Evolutionary conservation across 2,329 filamentous ascomycete genomes (phyloP).

Genomic region (Aspergillus flavus): DNA sequence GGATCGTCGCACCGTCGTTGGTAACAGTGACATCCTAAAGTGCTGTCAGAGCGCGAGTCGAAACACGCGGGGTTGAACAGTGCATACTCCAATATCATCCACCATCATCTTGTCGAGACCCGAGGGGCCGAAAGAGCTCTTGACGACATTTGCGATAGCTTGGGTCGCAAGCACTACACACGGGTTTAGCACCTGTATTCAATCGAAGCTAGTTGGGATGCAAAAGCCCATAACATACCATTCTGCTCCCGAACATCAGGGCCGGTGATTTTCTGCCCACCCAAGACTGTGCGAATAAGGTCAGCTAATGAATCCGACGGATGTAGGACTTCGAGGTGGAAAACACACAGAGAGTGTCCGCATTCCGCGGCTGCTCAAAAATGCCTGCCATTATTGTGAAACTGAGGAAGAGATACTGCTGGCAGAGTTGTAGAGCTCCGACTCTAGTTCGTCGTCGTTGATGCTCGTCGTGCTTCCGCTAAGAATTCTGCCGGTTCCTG

Average conservation of each 20-base stretch:
- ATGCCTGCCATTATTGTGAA: constrained; percentile 77
- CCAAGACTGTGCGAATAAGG: constrained; percentile 66
- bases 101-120: constrained; percentile 99
- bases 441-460: constrained; percentile 14
- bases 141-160: constrained; percentile 97
- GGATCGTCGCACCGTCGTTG: constrained; percentile 96
- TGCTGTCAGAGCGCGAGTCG: constrained; percentile 17
- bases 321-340: background rate
- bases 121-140: constrained; percentile 96
- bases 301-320: constrained; percentile 29
- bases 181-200: constrained; percentile 7
- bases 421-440: constrained; percentile 34
- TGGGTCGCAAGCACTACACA: constrained; percentile 83
- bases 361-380: constrained; percentile 91
- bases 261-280: constrained; percentile 95
- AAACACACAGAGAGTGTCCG: constrained; percentile 78
- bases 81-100: constrained; percentile 88
- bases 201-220: constrained; percentile 11
- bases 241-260: constrained; percentile 97
- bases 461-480: constrained; percentile 28
- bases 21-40: constrained; percentile 92
- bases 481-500: constrained; percentile 45
- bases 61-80: constrained; percentile 24
- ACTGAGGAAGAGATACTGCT: constrained; percentile 23
- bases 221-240: constrained; percentile 56